Percentiles rank a stretch among this genome's conserved stretches.
Evolutionary conservation across 768 basidiomycete species (phyloP).

Genomic region (Megacollybia marginata): DNA sequence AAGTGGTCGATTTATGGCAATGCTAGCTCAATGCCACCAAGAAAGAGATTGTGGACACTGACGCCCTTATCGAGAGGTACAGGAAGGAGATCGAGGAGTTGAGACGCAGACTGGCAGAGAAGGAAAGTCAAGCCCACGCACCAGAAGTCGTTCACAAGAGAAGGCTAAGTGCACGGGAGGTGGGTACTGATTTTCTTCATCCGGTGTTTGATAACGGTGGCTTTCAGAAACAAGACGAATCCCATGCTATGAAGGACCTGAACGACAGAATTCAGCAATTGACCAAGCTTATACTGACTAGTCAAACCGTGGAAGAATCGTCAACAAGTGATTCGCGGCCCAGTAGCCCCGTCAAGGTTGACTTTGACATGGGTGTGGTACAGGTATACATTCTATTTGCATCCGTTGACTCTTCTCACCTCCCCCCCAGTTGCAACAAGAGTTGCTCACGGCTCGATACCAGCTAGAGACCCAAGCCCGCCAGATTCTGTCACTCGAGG

Average conservation of each 20-base stretch:
- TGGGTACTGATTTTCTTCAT: slow-evolving; percentile 11
- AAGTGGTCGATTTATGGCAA: neutral
- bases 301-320: slow-evolving; percentile 68
- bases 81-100: slow-evolving; percentile 92
- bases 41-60: slow-evolving; percentile 90
- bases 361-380: slow-evolving; percentile 85
- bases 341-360: slow-evolving; percentile 78
- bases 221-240: slow-evolving; percentile 72
- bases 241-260: slow-evolving; percentile 77
- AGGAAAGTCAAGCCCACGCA: slow-evolving; percentile 54
- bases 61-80: slow-evolving; percentile 90
- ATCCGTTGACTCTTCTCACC: neutral
- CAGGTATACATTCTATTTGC: slow-evolving; percentile 37
- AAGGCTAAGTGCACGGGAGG: slow-evolving; percentile 46
- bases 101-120: slow-evolving; percentile 61
- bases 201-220: neutral
- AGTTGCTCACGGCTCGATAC: slow-evolving; percentile 69
- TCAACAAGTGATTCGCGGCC: slow-evolving; percentile 70
- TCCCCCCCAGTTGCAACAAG: slow-evolving; percentile 69
- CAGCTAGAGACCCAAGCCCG: slow-evolving; percentile 75
- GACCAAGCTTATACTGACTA: slow-evolving; percentile 80
- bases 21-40: slow-evolving; percentile 73
- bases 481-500: slow-evolving; percentile 81
- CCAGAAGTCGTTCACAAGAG: slow-evolving; percentile 31
- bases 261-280: slow-evolving; percentile 75